Percentiles rank a stretch among this genome's conserved stretches.
These are phyloP conservation scores for Phytophthora pisi DNA, from an alignment of 352 stramenopile species.

Conservation along the genomic window DNA sequence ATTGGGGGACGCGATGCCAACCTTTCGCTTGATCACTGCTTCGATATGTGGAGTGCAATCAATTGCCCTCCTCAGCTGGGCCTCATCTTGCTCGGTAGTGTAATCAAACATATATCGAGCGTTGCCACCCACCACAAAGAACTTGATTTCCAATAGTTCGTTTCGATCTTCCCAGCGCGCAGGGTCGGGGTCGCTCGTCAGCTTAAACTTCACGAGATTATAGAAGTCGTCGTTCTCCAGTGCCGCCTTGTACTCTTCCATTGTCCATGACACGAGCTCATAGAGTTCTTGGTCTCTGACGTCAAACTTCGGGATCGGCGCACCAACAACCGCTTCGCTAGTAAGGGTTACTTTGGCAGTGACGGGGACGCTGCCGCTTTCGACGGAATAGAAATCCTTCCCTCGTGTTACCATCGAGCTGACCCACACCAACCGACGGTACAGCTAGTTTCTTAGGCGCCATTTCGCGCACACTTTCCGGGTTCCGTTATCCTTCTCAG, in stretches of 20 bases:
- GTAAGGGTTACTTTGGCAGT: not conserved
- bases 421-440: conserved; percentile 5
- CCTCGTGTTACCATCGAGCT: conserved; percentile 7
- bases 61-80: not conserved
- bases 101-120: not conserved
- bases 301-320: not conserved
- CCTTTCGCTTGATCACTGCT: not conserved
- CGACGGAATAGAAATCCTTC: not conserved
- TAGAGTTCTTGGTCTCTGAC: not conserved
- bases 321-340: not conserved
- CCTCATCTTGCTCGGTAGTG: not conserved
- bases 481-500: not conserved
- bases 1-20: not conserved
- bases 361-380: not conserved
- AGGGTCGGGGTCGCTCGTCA: not conserved
- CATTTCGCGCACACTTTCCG: not conserved
- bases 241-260: not conserved
- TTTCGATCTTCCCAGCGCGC: not conserved
- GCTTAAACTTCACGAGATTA: not conserved
- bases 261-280: not conserved
- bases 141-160: not conserved
- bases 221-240: not conserved
- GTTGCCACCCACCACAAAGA: not conserved
- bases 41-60: not conserved
- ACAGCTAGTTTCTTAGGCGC: not conserved